Evolutionary conservation across 129 eudicot genomes (phyloP).

Genomic region (Flaveria linearis): DNA sequence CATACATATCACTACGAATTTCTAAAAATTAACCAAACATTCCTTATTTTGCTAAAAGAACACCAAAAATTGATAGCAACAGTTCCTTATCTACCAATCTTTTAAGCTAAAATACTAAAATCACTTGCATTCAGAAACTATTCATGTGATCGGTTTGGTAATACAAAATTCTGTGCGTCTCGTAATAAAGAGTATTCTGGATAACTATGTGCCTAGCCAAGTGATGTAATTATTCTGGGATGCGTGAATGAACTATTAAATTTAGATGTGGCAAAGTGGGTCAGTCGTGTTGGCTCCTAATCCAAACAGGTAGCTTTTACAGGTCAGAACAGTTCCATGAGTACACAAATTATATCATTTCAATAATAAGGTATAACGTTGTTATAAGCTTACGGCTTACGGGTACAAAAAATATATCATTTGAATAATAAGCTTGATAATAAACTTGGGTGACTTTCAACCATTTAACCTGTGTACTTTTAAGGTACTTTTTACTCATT

Average conservation of each 20-base stretch:
- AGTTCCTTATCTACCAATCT: slow-evolving; percentile 3
- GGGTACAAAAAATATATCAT: neutral
- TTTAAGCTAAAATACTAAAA: neutral
- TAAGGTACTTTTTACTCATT: neutral
- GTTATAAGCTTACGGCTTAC: neutral
- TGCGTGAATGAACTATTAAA: neutral
- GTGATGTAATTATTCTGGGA: neutral
- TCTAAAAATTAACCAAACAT: slow-evolving; percentile 1
- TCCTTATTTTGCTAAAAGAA: neutral
- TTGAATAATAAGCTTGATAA: neutral
- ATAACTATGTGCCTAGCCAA: slow-evolving; percentile 7
- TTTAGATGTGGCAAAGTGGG: neutral
- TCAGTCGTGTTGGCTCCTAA: no score
- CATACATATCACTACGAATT: neutral
- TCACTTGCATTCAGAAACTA: neutral
- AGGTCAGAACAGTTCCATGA: neutral
- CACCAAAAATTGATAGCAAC: slow-evolving; percentile 9
- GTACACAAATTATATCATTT: neutral
- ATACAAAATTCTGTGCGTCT: neutral
- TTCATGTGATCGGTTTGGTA: neutral
- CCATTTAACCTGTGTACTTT: neutral
- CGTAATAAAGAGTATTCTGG: neutral
- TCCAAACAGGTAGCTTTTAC: neutral
- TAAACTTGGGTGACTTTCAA: neutral
- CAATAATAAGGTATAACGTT: neutral